Conservation (phyloP, 139 green algal genomes). For the Pseudopediastrum boryanum region DNA sequence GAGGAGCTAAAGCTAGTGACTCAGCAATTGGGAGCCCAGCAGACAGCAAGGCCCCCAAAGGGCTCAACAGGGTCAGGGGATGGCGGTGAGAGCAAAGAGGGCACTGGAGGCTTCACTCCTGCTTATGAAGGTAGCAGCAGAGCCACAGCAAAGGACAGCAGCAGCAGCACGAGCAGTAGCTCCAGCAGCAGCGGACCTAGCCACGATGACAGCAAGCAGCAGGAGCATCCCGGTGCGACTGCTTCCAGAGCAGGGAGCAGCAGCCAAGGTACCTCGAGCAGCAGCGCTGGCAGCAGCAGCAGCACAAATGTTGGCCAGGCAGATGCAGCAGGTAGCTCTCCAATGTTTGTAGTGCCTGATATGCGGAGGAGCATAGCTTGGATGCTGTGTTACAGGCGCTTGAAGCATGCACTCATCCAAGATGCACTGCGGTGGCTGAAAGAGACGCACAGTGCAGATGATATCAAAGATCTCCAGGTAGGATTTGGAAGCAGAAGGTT, state of each 20-base stretch:
- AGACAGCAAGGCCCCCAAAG: background rate
- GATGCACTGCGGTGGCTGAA: background rate
- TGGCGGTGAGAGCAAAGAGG: background rate
- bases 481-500: background rate
- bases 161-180: constrained; percentile 1
- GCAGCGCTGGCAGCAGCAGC: background rate
- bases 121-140: background rate
- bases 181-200: background rate
- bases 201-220: background rate
- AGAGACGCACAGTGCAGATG: background rate
- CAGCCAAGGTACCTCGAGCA: background rate
- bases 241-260: too few species aligned
- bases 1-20: background rate
- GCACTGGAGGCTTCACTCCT: background rate
- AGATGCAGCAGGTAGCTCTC: background rate
- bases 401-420: constrained; percentile 23
- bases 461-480: constrained; percentile 6
- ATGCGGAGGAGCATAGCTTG: constrained; percentile 31
- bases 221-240: too few species aligned
- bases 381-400: constrained; percentile 18
- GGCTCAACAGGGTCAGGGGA: background rate
- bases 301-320: background rate
- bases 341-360: background rate
- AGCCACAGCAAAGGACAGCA: background rate
- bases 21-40: background rate